Conservation (phyloP, 164 flowering plant species). For the Amborella trichopoda region DNA sequence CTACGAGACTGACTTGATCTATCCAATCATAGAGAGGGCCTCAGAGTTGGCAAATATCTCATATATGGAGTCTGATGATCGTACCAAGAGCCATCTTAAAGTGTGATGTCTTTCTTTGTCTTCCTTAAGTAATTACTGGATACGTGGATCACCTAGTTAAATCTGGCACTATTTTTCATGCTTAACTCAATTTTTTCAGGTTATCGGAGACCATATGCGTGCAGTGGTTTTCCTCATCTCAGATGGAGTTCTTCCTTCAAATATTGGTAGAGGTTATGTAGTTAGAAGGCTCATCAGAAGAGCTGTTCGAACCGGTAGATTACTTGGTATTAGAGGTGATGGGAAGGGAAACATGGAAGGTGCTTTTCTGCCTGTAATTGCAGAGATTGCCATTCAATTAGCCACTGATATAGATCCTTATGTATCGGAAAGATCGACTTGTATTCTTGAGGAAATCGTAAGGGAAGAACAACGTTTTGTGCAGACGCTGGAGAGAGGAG, state of each 20-base stretch:
- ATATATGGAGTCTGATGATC: slow-evolving; percentile 50
- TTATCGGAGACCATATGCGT: slow-evolving; percentile 89
- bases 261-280: slow-evolving; percentile 93
- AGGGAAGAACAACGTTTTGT: slow-evolving; percentile 85
- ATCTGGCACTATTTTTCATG: background rate
- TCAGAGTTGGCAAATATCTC: slow-evolving; percentile 60
- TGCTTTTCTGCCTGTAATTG: slow-evolving; percentile 62
- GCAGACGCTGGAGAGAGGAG: slow-evolving; percentile 87
- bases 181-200: slow-evolving; percentile 20
- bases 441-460: slow-evolving; percentile 73
- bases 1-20: slow-evolving; percentile 90
- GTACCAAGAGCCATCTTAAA: slow-evolving; percentile 54
- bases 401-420: slow-evolving; percentile 62
- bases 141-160: no score
- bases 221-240: slow-evolving; percentile 88
- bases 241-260: slow-evolving; percentile 92
- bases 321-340: slow-evolving; percentile 73
- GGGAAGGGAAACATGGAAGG: slow-evolving; percentile 50
- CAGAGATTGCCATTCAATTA: slow-evolving; percentile 65
- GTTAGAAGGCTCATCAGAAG: slow-evolving; percentile 87
- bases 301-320: slow-evolving; percentile 77
- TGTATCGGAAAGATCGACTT: slow-evolving; percentile 38
- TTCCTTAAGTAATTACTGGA: slow-evolving; percentile 1
- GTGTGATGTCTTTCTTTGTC: slow-evolving; percentile 21
- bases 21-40: slow-evolving; percentile 88